Evolutionary conservation across 768 basidiomycete genomes (phyloP).

Genomic region (Holtermannia corniformis): DNA sequence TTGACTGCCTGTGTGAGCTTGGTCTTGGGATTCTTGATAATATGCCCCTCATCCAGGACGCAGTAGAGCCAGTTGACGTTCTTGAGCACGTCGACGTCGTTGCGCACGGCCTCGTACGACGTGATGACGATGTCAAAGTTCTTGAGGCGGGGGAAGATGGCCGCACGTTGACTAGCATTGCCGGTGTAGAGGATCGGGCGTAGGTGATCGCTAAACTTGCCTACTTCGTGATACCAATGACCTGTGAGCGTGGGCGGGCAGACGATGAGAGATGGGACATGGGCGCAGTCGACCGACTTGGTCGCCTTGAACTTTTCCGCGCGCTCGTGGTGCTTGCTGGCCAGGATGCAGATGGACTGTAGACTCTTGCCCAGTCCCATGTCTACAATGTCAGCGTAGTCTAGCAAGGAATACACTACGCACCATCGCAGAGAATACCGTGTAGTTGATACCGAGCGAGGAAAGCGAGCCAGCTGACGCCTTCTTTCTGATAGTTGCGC

Average conservation of each 20-base stretch:
- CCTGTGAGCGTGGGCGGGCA: slow-evolving; percentile 97
- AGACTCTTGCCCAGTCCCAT: slow-evolving; percentile 98
- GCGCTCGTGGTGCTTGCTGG: slow-evolving; percentile 86
- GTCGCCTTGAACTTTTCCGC: slow-evolving; percentile 57
- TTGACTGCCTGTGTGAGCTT: slow-evolving; percentile 97
- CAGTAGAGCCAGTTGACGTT: slow-evolving; percentile 84
- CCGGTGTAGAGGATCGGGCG: slow-evolving; percentile 82
- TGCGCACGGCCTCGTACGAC: slow-evolving; percentile 94
- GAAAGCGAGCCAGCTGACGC: slow-evolving; percentile 98
- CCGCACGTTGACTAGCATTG: slow-evolving; percentile 66
- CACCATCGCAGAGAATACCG: slow-evolving; percentile 95
- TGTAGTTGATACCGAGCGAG: slow-evolving; percentile 95
- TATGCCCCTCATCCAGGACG: slow-evolving; percentile 94
- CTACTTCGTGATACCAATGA: slow-evolving; percentile 97
- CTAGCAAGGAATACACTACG: slow-evolving; percentile 16
- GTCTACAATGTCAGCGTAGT: slow-evolving; percentile 51
- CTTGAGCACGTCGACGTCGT: slow-evolving; percentile 71
- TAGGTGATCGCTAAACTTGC: slow-evolving; percentile 79
- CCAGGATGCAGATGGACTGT: slow-evolving; percentile 93
- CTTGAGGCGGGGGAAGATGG: slow-evolving; percentile 55
- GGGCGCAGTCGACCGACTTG: slow-evolving; percentile 63
- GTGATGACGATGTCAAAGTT: slow-evolving; percentile 86
- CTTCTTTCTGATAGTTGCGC: slow-evolving; percentile 95
- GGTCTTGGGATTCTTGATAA: slow-evolving; percentile 98
- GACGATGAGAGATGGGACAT: slow-evolving; percentile 85